phyloP scores from a whole-genome alignment of 805 yeast genomes.

The Lipomyces orientalis region DNA sequence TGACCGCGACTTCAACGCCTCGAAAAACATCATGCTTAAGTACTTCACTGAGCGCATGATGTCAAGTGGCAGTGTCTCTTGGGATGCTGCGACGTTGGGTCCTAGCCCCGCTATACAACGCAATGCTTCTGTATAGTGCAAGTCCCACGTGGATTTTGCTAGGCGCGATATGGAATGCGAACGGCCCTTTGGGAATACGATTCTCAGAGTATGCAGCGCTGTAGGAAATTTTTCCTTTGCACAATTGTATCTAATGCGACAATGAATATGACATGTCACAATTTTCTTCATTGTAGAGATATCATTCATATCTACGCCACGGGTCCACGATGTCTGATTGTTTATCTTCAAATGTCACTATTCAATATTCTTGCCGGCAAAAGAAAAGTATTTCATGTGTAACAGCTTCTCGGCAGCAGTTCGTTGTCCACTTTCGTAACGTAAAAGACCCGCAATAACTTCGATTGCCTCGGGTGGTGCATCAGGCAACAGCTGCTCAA shows the following conservation, averaged over 20 bases:
- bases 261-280: not conserved
- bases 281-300: too few relatives aligned
- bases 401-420: constrained; percentile 22
- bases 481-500: constrained; percentile 15
- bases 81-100: too few relatives aligned
- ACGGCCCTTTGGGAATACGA: not conserved
- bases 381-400: not conserved
- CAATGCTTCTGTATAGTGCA: too few relatives aligned
- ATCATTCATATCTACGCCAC: too few relatives aligned
- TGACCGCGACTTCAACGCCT: too few relatives aligned
- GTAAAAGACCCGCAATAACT: constrained; percentile 12
- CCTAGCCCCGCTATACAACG: too few relatives aligned
- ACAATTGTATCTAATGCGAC: not conserved
- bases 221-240: not conserved
- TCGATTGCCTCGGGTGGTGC: constrained; percentile 24
- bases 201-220: not conserved
- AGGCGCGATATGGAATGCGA: too few relatives aligned
- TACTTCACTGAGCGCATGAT: too few relatives aligned
- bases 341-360: not conserved
- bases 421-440: constrained; percentile 24
- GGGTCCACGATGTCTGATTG: not conserved
- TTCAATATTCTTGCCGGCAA: not conserved
- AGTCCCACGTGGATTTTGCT: too few relatives aligned
- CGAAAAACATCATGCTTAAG: too few relatives aligned
- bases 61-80: too few relatives aligned